Percentiles rank a stretch among this genome's conserved stretches.
Evolutionary conservation across 2,329 filamentous ascomycete genomes (phyloP).

Genomic region (Bipolaris gigantea): DNA sequence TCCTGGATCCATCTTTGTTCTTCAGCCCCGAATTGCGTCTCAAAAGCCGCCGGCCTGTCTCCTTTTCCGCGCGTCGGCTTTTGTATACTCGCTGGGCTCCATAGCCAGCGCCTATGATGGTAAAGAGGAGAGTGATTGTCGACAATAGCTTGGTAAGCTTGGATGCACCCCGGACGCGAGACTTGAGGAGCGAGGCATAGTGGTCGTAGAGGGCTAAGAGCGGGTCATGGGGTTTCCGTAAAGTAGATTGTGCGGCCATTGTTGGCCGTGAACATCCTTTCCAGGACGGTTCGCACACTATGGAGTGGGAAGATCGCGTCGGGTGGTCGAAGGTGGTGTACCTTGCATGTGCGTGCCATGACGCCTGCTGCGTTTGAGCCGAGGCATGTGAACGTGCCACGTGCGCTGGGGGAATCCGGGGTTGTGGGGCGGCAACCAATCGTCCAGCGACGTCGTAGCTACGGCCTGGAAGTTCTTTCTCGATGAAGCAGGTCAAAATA

Average conservation of each 20-base stretch:
- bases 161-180: constrained; percentile 64
- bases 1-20: constrained; percentile 92
- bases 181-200: constrained; percentile 54
- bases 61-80: constrained; percentile 72
- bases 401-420: constrained; percentile 22
- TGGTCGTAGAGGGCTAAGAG: constrained; percentile 51
- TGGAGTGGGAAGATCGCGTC: constrained; percentile 7
- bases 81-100: constrained; percentile 79
- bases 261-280: constrained; percentile 34
- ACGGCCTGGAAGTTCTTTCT: no score
- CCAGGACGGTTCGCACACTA: constrained; percentile 30
- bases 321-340: constrained; percentile 9
- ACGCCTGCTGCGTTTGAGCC: constrained; percentile 18
- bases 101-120: constrained; percentile 78
- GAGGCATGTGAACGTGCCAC: constrained; percentile 30
- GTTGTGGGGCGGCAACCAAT: constrained; percentile 2
- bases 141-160: constrained; percentile 73
- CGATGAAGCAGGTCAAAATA: no score
- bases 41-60: constrained; percentile 78
- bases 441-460: no score
- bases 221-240: constrained; percentile 55
- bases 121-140: constrained; percentile 72
- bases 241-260: constrained; percentile 89
- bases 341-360: constrained; percentile 23
- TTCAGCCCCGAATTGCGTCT: constrained; percentile 89